Evolutionary conservation across 768 basidiomycete genomes (phyloP), one percentile per base, ranked within the genome.

Genomic region (Roridomyces roridus): DNA sequence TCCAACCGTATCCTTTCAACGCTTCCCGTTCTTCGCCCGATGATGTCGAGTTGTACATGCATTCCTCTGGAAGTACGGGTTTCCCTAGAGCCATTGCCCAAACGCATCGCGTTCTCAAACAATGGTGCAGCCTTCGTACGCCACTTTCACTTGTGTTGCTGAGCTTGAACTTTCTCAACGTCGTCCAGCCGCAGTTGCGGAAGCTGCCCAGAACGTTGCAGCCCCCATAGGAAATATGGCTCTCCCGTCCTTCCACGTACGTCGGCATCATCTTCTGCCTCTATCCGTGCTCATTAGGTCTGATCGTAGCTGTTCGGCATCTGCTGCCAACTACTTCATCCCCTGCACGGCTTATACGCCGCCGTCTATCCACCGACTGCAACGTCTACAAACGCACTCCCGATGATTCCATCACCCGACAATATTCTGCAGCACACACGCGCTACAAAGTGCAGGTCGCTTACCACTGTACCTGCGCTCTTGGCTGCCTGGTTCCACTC

Each of bases 311-410:
- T 37, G 1, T 6, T 64, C 15, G 67, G 67, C 14, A 36, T 66
- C 6, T 45, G 34, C 31, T n/a, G 51, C 7, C 71, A 68, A 10
- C 46, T 71, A 0, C 39, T 51, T 9, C 23, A 40, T 1, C 66
- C 65, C 14, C 24, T 66, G 7, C 46, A 59, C 7, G 39, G 69
- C 8, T 18, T 51, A 11, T 60, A 65, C 1, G 21, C 60, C 6
- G 59, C 65, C 15, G 46, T 74, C 4, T 72, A 72, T 55, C 51
- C 72, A 9, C 73, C 73, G 0, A 67, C 63, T 1, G 46, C 43
- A 0, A 54, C 52, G 11, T 45, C 52, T 34, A 6, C 36, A 26
- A 29, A 29, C 26, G 66, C 58, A 0, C 36, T 63, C 15, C 71
- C 68, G 5, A 36, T 67, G 20, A 42, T 68, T 1, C 61, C 67